Evolutionary conservation across 345 rosid species (phyloP).

Genomic region (Fremontodendron californicum): DNA sequence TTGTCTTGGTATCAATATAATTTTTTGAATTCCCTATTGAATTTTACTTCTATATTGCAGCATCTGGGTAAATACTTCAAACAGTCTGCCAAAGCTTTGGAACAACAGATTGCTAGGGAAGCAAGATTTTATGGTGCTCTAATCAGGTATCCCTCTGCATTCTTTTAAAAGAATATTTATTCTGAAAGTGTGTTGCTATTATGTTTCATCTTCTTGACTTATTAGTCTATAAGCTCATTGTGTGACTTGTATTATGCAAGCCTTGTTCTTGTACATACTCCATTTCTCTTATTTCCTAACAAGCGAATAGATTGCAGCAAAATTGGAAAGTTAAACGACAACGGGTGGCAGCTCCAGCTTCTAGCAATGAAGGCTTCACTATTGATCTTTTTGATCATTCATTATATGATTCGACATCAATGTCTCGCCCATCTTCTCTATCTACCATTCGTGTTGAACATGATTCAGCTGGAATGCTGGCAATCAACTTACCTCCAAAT

Average conservation of each 20-base stretch:
- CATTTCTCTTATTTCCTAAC: constrained; percentile 20
- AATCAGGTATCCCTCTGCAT: constrained; percentile 50
- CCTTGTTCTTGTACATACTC: constrained; percentile 8
- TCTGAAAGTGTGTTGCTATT: constrained; percentile 1
- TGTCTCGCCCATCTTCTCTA: constrained; percentile 55
- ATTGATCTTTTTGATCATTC: constrained; percentile 80
- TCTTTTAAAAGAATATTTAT: constrained; percentile 10
- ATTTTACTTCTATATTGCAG: constrained; percentile 37
- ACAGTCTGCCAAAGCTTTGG: constrained; percentile 85
- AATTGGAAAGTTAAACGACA: constrained; percentile 97
- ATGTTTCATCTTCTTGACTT: background rate
- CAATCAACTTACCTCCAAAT: constrained; percentile 71
- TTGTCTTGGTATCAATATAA: background rate
- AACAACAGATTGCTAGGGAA: constrained; percentile 72
- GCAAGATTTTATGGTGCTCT: constrained; percentile 98
- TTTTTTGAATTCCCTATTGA: constrained; percentile 6
- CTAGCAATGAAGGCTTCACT: constrained; percentile 80
- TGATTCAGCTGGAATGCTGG: constrained; percentile 90
- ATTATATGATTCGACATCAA: constrained; percentile 42
- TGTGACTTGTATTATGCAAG: background rate
- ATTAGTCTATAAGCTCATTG: background rate
- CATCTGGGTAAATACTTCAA: constrained; percentile 86
- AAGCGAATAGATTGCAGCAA: constrained; percentile 83
- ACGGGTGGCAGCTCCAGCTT: constrained; percentile 56
- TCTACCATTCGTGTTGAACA: constrained; percentile 74